Evolutionary conservation across 2,329 filamentous ascomycete species (phyloP).

Genomic region (Colletotrichum sp.): DNA sequence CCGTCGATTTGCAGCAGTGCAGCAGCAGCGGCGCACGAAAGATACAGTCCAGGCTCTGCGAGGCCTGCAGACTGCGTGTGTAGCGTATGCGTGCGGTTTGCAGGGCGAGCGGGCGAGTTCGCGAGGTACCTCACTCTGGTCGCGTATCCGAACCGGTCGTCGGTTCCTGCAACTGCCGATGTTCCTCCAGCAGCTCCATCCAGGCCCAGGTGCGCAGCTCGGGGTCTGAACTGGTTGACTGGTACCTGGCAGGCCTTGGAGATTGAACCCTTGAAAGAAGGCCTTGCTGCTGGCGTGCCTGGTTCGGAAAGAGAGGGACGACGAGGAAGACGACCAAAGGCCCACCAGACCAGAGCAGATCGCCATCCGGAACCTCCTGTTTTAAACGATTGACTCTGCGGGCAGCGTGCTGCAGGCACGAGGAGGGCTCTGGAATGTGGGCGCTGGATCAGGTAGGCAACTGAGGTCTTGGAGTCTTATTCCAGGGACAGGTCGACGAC

Average conservation of each 20-base stretch:
- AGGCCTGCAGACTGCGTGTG: neutral
- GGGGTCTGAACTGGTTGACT: neutral
- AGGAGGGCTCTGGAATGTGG: conserved; percentile 13
- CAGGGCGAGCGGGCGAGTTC: neutral
- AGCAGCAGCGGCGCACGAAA: neutral
- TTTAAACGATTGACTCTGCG: conserved; percentile 13
- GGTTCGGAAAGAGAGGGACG: neutral
- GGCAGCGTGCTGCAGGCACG: conserved; percentile 10
- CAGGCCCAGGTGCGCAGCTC: neutral
- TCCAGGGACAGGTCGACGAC: neutral
- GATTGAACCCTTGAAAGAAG: neutral
- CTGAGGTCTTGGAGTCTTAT: neutral
- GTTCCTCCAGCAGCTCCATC: neutral
- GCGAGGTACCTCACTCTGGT: neutral
- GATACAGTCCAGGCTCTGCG: neutral
- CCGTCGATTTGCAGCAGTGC: neutral
- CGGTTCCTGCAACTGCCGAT: neutral
- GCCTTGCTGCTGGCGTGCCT: neutral
- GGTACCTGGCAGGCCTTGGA: neutral
- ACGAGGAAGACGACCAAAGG: neutral
- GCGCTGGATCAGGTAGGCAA: neutral
- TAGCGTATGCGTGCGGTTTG: neutral
- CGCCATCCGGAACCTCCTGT: conserved; percentile 15
- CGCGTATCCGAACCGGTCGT: neutral
- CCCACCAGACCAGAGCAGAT: neutral